Percentiles rank a stretch among this genome's conserved stretches.
phyloP scores from a whole-genome alignment of 2,329 filamentous ascomycete genomes.

The Aspergillus chevalieri region DNA sequence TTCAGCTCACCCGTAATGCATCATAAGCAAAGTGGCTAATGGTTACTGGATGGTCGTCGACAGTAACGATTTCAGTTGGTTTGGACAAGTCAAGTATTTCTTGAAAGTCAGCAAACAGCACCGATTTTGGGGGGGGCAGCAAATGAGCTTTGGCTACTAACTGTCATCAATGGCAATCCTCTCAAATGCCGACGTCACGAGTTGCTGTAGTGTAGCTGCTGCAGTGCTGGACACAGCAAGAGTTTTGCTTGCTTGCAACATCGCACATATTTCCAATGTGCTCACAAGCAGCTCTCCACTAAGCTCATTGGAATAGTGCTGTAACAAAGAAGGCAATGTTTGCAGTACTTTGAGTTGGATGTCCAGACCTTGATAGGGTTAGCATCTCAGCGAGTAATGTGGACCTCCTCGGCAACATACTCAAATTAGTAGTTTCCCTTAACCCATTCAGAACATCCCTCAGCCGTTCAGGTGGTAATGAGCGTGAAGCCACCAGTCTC shows the following conservation, averaged over 20 bases:
- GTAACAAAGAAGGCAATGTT: conserved; percentile 77
- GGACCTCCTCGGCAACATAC: conserved; percentile 42
- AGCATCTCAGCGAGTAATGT: conserved; percentile 10
- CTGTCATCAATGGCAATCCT: conserved; percentile 79
- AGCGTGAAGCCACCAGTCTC: conserved; percentile 74
- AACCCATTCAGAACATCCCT: conserved; percentile 84
- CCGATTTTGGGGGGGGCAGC: background rate
- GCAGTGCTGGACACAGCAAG: conserved; percentile 92
- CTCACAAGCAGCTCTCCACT: conserved; percentile 74
- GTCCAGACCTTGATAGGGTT: conserved; percentile 55
- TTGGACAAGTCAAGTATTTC: conserved; percentile 42
- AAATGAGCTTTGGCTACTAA: conserved; percentile 35
- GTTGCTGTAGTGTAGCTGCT: conserved; percentile 89
- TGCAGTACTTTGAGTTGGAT: conserved; percentile 95
- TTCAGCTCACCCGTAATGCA: conserved; percentile 61
- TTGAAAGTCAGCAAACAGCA: conserved; percentile 9
- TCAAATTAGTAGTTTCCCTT: conserved; percentile 67
- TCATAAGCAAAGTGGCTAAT: conserved; percentile 74
- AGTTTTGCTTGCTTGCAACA: conserved; percentile 85
- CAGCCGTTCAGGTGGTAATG: conserved; percentile 70
- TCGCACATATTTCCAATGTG: conserved; percentile 83
- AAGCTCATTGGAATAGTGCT: conserved; percentile 80
- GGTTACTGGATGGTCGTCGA: conserved; percentile 58
- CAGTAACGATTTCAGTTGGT: conserved; percentile 60
- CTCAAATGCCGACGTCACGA: conserved; percentile 88